Conservation (phyloP, 257 asterid species). For the Primulina huaijiensis region DNA sequence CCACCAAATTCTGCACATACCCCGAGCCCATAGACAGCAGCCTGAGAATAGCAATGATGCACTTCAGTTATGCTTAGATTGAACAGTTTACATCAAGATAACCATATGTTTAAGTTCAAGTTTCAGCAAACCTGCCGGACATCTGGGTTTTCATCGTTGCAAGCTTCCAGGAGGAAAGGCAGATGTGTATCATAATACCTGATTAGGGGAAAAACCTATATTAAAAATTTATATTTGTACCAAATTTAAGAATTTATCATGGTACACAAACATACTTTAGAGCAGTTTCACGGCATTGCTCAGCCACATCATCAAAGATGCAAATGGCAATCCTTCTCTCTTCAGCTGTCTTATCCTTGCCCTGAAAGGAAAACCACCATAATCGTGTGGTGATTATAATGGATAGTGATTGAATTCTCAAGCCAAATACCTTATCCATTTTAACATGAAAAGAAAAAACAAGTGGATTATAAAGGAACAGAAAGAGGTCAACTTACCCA, state of each 20-base stretch:
- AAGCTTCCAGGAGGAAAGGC: conserved; percentile 96
- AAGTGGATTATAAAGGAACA: not conserved
- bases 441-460: conserved; percentile 8
- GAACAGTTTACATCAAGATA: conserved; percentile 3
- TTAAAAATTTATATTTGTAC: conserved; percentile 17
- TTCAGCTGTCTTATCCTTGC: conserved; percentile 90
- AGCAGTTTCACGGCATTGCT: conserved; percentile 90
- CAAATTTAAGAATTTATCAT: conserved; percentile 8
- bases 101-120: not conserved
- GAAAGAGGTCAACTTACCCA: conserved; percentile 63
- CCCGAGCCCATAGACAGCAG: conserved; percentile 96
- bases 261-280: conserved; percentile 48
- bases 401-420: not conserved
- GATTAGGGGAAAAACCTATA: conserved; percentile 20
- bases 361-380: conserved; percentile 43
- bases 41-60: conserved; percentile 45
- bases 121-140: conserved; percentile 75
- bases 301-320: conserved; percentile 98
- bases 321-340: conserved; percentile 98
- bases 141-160: conserved; percentile 88
- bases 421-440: no score
- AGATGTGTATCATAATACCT: conserved; percentile 91
- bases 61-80: conserved; percentile 24
- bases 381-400: not conserved
- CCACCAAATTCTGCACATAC: conserved; percentile 95